Evolutionary conservation across 805 yeast species (phyloP).

Genomic region (Wickerhamomyces canadensis): DNA sequence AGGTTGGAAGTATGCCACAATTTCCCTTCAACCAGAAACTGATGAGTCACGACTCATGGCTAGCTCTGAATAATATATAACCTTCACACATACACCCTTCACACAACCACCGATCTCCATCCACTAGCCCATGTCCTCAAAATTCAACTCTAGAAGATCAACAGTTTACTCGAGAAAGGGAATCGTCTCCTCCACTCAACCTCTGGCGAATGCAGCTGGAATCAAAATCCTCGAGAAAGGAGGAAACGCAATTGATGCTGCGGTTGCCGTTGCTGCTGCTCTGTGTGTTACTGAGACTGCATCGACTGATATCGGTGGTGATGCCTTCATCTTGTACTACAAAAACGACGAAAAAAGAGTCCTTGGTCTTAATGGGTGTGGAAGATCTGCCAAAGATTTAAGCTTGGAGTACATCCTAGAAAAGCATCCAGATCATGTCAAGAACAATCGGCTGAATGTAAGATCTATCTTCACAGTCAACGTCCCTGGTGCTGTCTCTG

Average conservation of each 20-base stretch:
- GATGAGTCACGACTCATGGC: too few relatives aligned
- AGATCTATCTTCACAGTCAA: slow-evolving; percentile 55
- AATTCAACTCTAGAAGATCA: slow-evolving; percentile 57
- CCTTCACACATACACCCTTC: too few relatives aligned
- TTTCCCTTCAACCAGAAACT: too few relatives aligned
- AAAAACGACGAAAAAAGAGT: slow-evolving; percentile 44
- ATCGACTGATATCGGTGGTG: slow-evolving; percentile 64
- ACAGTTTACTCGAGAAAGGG: slow-evolving; percentile 71
- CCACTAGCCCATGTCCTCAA: too few relatives aligned
- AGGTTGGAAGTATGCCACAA: too few relatives aligned
- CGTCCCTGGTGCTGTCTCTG: slow-evolving; percentile 79
- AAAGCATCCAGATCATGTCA: slow-evolving; percentile 34
- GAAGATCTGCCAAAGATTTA: slow-evolving; percentile 53
- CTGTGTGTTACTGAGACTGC: slow-evolving; percentile 52
- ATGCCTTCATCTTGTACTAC: slow-evolving; percentile 60
- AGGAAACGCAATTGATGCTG: slow-evolving; percentile 68
- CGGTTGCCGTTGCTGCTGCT: slow-evolving; percentile 54
- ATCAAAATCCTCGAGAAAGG: slow-evolving; percentile 58
- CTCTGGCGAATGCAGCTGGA: slow-evolving; percentile 73
- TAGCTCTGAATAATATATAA: too few relatives aligned
- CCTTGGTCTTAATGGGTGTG: slow-evolving; percentile 70
- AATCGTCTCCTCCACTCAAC: slow-evolving; percentile 71
- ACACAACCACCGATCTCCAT: too few relatives aligned
- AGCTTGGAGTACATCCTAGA: slow-evolving; percentile 42
- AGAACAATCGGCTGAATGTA: slow-evolving; percentile 43